A percentile compares a stretch with the other conserved stretches of the same genome.
These are phyloP conservation scores for Fraxinus xanthoxyloides DNA, from an alignment of 305 asterid genomes.

Conservation along the genomic window DNA sequence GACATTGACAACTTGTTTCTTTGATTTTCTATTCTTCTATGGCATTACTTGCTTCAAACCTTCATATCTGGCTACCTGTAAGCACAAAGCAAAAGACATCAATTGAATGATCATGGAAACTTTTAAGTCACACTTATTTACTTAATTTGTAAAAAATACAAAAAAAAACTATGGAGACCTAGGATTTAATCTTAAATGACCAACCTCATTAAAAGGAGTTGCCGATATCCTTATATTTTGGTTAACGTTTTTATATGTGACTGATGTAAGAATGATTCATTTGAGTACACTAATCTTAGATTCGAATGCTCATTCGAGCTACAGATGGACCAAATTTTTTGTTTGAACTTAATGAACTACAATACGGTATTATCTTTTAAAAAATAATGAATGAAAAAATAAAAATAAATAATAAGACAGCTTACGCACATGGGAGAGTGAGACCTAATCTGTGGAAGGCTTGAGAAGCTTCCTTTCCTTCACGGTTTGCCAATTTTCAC, in stretches of 20 bases:
- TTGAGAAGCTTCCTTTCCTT: slow-evolving; percentile 53
- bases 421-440: slow-evolving; percentile 68
- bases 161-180: not conserved
- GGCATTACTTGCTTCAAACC: slow-evolving; percentile 60
- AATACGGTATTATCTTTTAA: not conserved
- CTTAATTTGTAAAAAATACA: not conserved
- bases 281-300: not conserved
- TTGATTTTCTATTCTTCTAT: slow-evolving; percentile 50
- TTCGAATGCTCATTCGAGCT: not conserved
- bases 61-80: slow-evolving; percentile 23
- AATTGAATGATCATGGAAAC: not conserved
- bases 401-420: not conserved
- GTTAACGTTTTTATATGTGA: not conserved
- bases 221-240: not conserved
- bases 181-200: not conserved
- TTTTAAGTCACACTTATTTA: not conserved
- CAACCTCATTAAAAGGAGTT: not conserved
- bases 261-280: not conserved
- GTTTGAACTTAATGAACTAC: not conserved
- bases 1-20: slow-evolving; percentile 22
- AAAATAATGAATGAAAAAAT: not conserved
- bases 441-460: slow-evolving; percentile 34
- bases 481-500: slow-evolving; percentile 26
- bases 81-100: not conserved
- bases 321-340: not conserved